phyloP scores from a whole-genome alignment of 108 stramenopile species.

The Cylindrotheca fusiformis region DNA sequence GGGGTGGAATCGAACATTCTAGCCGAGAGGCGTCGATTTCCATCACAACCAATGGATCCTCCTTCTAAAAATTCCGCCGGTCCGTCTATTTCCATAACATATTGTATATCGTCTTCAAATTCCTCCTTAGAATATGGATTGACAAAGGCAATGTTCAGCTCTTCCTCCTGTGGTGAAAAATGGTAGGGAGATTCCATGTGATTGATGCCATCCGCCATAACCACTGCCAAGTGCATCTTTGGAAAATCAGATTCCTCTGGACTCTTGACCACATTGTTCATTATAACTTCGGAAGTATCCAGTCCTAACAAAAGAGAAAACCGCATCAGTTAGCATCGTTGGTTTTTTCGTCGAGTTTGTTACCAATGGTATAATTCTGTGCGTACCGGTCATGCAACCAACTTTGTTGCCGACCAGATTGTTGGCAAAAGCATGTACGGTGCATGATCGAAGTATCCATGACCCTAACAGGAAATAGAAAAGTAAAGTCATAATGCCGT shows the following conservation, averaged over 20 bases:
- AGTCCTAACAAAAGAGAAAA: constrained; percentile 30
- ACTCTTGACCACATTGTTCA: constrained; percentile 53
- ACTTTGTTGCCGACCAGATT: constrained; percentile 22
- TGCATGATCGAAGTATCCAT: too few relatives aligned
- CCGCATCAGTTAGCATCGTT: background rate
- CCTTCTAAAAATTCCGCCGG: constrained; percentile 33
- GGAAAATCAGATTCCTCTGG: constrained; percentile 42
- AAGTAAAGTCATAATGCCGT: too few relatives aligned
- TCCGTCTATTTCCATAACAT: constrained; percentile 50
- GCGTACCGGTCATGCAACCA: constrained; percentile 29
- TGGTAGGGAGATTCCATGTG: constrained; percentile 20
- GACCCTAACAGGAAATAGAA: too few relatives aligned
- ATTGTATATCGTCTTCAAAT: constrained; percentile 52
- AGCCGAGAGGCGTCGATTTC: constrained; percentile 27
- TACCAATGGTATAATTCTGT: too few relatives aligned
- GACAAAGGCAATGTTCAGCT: constrained; percentile 40
- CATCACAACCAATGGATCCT: constrained; percentile 38
- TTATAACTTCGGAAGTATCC: constrained; percentile 61
- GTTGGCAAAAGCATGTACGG: constrained; percentile 27
- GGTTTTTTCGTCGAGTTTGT: too few relatives aligned
- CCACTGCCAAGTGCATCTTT: constrained; percentile 40
- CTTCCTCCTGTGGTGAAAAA: constrained; percentile 5
- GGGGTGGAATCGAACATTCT: constrained; percentile 13
- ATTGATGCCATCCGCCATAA: constrained; percentile 14
- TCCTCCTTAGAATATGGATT: constrained; percentile 29